Base-by-base conservation (phyloP, 179 eudicot genomes). In the Dionaea muscipula region DNA sequence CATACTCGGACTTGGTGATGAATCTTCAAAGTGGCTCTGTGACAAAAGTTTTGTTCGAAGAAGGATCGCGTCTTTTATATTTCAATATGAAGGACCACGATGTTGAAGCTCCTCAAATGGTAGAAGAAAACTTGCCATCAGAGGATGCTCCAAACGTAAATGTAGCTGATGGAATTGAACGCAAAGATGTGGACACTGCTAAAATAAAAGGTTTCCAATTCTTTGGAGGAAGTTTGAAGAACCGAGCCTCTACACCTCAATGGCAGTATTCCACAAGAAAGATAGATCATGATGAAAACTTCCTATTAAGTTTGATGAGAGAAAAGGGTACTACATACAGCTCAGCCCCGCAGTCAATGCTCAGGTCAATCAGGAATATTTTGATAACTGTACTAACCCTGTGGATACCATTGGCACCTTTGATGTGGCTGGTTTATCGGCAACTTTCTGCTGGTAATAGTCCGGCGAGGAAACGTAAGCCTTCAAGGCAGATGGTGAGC, bases 391-490 rank as follows among this genome's bases (percentile, higher is more conserved):
- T 88, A 37, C 55, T 93, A 61, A 68, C 93, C 46, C 64, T 93
- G 35, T 93, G 99, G 99, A 77, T 90, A 31, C 99, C 97, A 8
- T 57, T 90, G 66, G 69, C 81, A 53, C 95, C 95, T 28, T 64
- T 93, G 7, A 88, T 93, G 95, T 93, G 96, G 96, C 73, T 83
- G 44, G 78, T 93, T 39, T 81, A 88, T 64, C 95, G 99, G 28
- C 99, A 93, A 69, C 81, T 93, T 38, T 72, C 82, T 68, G 70
- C 86, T 37, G 74, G 81, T 28, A 90, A 84, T 73, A 77, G 95
- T 61, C 82, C 81, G 16, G 94, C 93, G 13, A 88, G 59, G 68
- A 93, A 83, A 68, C 75, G 85, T 20, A 73, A 59, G 52, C 80
- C 95, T 55, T 79, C 78, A 59, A 79, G 68, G 65, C 79, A 83